These are phyloP conservation scores for Alternaria alternata DNA, from an alignment of 2,329 filamentous ascomycete species.

Conservation along the genomic window DNA sequence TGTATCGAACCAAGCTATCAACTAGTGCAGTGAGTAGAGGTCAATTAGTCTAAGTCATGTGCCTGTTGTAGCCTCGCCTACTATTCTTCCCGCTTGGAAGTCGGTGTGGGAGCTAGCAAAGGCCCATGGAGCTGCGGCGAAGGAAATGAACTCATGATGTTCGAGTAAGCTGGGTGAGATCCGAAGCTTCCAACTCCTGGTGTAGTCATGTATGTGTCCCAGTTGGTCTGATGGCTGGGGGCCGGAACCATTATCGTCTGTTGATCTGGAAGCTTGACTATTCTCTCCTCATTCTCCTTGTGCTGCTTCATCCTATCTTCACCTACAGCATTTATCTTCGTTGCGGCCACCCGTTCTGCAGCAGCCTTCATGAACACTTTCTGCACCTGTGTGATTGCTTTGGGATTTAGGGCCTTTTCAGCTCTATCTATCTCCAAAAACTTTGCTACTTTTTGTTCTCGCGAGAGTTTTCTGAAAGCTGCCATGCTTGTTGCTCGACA, in stretches of 20 bases:
- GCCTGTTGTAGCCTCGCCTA: not conserved
- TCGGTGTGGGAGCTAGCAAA: not conserved
- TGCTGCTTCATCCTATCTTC: not conserved
- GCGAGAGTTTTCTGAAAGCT: not conserved
- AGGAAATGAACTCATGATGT: slow-evolving; percentile 2
- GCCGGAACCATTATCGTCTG: not conserved
- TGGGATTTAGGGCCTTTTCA: not conserved
- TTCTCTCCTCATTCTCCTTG: not conserved
- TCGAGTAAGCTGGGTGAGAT: slow-evolving; percentile 5
- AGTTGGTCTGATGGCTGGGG: not conserved
- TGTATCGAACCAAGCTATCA: not conserved
- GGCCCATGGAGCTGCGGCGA: not conserved
- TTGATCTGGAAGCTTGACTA: not conserved
- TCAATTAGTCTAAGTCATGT: not conserved
- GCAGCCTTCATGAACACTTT: not conserved
- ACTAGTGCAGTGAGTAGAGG: not conserved
- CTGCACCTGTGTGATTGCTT: not conserved
- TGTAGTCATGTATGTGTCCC: not conserved
- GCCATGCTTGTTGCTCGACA: not conserved
- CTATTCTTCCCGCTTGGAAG: not conserved
- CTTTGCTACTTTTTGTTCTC: not conserved
- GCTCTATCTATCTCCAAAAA: not conserved
- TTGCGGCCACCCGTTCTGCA: not conserved
- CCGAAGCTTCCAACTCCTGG: not conserved
- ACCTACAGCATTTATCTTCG: not conserved